These are phyloP conservation scores for Cymbopogon flexuosus DNA, from an alignment of 202 grass and related monocot species.

Conservation along the genomic window DNA sequence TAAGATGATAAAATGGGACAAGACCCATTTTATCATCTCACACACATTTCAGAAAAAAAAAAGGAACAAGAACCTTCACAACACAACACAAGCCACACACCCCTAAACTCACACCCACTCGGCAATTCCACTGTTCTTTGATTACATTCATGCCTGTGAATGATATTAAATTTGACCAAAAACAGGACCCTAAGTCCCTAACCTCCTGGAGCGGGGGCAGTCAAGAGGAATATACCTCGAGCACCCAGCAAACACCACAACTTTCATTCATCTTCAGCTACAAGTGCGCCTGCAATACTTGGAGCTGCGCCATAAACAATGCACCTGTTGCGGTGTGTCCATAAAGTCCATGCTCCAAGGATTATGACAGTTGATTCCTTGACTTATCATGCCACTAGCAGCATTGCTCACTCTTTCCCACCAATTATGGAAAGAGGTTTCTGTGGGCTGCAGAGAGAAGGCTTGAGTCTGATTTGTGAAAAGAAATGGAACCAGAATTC, in stretches of 20 bases:
- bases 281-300: too few relatives aligned
- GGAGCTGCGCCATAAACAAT: background rate
- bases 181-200: too few relatives aligned
- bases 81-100: too few relatives aligned
- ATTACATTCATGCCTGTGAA: too few relatives aligned
- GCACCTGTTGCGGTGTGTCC: background rate
- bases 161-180: too few relatives aligned
- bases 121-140: too few relatives aligned
- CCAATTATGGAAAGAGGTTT: background rate
- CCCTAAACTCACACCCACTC: too few relatives aligned
- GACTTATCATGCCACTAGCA: background rate
- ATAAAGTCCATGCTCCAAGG: background rate
- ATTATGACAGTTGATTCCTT: background rate
- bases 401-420: background rate
- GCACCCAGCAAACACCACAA: background rate
- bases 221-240: too few relatives aligned
- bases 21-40: too few relatives aligned
- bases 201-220: too few relatives aligned
- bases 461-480: background rate
- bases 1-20: background rate
- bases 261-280: background rate
- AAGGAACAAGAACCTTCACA: background rate
- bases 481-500: background rate
- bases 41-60: too few relatives aligned
- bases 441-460: background rate